Conservation (phyloP, 202 grass and related monocot genomes). For the Musa balbisiana region DNA sequence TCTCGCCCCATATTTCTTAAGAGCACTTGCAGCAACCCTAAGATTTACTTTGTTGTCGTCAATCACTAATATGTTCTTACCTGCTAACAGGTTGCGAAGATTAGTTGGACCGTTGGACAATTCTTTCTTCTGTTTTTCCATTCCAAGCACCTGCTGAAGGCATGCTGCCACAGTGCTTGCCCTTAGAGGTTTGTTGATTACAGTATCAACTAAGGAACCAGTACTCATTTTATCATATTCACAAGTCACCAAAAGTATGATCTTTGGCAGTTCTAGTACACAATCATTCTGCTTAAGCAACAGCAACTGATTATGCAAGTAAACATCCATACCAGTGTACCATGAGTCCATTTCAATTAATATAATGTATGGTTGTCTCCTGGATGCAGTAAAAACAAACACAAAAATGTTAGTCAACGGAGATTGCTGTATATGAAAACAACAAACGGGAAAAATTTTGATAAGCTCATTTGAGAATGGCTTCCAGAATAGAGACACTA, state of each 20-base stretch:
- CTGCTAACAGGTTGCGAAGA: slow-evolving; percentile 52
- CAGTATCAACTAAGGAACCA: slow-evolving; percentile 42
- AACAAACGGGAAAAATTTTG: neutral
- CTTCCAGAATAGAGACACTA: neutral
- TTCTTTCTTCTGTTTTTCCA: slow-evolving; percentile 41
- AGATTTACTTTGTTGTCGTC: slow-evolving; percentile 98
- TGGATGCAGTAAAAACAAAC: slow-evolving; percentile 17
- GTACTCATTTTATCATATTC: slow-evolving; percentile 54
- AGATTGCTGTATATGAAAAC: neutral
- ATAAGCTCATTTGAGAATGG: too few relatives aligned
- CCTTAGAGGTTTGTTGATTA: slow-evolving; percentile 84
- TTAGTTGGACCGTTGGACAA: slow-evolving; percentile 44
- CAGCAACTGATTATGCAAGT: slow-evolving; percentile 39
- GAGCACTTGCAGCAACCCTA: slow-evolving; percentile 59
- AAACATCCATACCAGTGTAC: slow-evolving; percentile 36
- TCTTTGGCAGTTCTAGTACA: slow-evolving; percentile 39
- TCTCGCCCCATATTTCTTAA: slow-evolving; percentile 79
- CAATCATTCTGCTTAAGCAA: slow-evolving; percentile 30
- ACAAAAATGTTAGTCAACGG: neutral
- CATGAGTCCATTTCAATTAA: slow-evolving; percentile 69
- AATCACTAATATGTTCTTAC: slow-evolving; percentile 92
- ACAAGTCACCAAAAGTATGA: slow-evolving; percentile 58
- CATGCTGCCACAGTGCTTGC: slow-evolving; percentile 85
- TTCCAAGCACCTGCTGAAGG: slow-evolving; percentile 61
- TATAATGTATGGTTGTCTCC: slow-evolving; percentile 42